These are phyloP conservation scores for Kwoniella shandongensis DNA, from an alignment of 768 basidiomycete species.

Conservation along the genomic window DNA sequence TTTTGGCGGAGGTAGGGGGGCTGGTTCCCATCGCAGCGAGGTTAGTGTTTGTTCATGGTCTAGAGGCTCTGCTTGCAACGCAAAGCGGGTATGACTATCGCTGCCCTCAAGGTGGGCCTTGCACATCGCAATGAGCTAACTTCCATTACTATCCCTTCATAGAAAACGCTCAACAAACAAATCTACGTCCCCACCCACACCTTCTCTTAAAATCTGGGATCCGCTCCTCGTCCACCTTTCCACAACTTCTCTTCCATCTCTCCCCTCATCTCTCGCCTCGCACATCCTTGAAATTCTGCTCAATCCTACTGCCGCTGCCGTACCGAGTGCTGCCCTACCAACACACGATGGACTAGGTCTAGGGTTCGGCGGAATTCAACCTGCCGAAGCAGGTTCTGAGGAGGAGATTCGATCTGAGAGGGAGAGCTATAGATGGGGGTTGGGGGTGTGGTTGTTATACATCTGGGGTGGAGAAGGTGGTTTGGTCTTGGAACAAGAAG, in stretches of 20 bases:
- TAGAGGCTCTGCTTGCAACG: neutral
- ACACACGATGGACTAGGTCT: no score
- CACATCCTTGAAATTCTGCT: conserved; percentile 24
- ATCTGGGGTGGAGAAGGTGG: conserved; percentile 3
- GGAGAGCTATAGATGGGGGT: conserved; percentile 15
- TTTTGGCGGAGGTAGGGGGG: conserved; percentile 67
- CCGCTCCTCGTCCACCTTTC: conserved; percentile 37
- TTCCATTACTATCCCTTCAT: no score
- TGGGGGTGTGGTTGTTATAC: conserved; percentile 15
- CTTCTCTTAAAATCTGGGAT: conserved; percentile 41
- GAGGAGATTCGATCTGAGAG: neutral
- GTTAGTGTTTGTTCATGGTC: conserved; percentile 56
- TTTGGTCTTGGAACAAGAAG: neutral
- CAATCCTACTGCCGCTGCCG: conserved; percentile 1
- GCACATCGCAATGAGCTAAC: no score
- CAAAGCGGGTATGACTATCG: no score
- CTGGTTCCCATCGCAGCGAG: conserved; percentile 82
- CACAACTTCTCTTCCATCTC: conserved; percentile 7
- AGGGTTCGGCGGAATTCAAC: neutral
- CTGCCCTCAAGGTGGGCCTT: no score
- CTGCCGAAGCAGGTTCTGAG: neutral
- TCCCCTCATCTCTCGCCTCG: conserved; percentile 14
- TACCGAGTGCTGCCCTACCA: no score
- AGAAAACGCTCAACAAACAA: neutral
- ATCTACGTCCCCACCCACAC: conserved; percentile 15